Percentiles rank a stretch among this genome's conserved stretches.
These are phyloP conservation scores for Pseudozyma hubeiensis DNA, from an alignment of 1,284 basidiomycete species.

Conservation along the genomic window DNA sequence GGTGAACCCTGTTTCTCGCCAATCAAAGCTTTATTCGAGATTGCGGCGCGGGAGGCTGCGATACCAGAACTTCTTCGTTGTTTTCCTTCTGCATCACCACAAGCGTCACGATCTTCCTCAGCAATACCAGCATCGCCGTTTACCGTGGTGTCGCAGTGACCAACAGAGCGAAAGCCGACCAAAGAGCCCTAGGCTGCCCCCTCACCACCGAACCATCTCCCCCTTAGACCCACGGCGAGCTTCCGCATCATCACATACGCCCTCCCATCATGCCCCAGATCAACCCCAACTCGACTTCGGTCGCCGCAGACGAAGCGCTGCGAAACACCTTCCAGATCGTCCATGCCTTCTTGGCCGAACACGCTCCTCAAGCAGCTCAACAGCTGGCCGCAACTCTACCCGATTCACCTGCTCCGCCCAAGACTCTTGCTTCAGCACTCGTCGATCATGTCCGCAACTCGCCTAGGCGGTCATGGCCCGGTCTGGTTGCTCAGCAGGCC, in stretches of 20 bases:
- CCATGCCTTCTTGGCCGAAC: constrained; percentile 43
- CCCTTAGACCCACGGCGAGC: no score
- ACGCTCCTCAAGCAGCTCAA: constrained; percentile 39
- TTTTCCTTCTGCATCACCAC: no score
- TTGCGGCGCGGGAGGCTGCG: background rate
- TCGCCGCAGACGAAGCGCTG: constrained; percentile 29
- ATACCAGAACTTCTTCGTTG: no score
- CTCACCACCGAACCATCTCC: no score
- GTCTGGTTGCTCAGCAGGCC: constrained; percentile 11
- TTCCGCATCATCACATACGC: background rate
- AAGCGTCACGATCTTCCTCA: no score
- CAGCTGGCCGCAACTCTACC: constrained; percentile 31
- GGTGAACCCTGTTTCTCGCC: constrained; percentile 12
- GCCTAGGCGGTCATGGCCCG: constrained; percentile 40
- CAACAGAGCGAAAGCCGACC: no score
- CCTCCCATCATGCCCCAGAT: constrained; percentile 14
- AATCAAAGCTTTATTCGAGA: background rate
- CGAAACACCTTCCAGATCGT: constrained; percentile 47
- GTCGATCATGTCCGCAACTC: constrained; percentile 47
- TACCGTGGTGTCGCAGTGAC: no score
- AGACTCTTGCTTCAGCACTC: constrained; percentile 40
- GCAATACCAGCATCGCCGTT: no score
- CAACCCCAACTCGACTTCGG: constrained; percentile 18
- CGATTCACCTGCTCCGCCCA: constrained; percentile 27
- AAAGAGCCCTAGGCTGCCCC: no score